These are phyloP conservation scores for Xerophyta viscosa DNA, from an alignment of 106 monocot genomes.

Conservation along the genomic window DNA sequence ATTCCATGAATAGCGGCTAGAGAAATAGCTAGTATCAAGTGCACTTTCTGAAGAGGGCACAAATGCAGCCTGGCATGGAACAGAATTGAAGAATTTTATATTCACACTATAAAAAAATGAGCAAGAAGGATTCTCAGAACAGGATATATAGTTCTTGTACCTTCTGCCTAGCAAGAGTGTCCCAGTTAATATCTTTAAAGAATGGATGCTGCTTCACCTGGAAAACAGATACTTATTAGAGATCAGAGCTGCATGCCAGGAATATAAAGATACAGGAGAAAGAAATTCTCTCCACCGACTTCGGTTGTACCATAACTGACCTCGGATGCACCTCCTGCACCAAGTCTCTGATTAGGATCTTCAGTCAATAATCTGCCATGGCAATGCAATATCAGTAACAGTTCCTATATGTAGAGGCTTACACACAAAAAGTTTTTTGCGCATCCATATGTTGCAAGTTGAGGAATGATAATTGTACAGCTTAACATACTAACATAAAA, in stretches of 20 bases:
- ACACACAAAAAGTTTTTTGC: too few species aligned
- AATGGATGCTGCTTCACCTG: constrained; percentile 93
- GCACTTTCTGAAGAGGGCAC: constrained; percentile 88
- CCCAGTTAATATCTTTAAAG: constrained; percentile 97
- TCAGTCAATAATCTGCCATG: constrained; percentile 78
- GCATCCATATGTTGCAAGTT: too few species aligned
- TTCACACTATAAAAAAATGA: too few species aligned
- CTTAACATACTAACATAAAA: too few species aligned
- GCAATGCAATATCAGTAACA: too few species aligned
- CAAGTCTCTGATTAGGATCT: constrained; percentile 94
- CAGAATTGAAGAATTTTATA: too few species aligned
- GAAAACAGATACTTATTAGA: background rate
- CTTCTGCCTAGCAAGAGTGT: constrained; percentile 97
- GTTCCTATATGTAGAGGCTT: too few species aligned
- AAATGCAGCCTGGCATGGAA: constrained; percentile 80
- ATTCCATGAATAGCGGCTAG: constrained; percentile 93
- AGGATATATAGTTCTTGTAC: constrained; percentile 16
- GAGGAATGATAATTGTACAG: too few species aligned
- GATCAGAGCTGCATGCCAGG: too few species aligned
- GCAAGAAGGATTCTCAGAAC: background rate
- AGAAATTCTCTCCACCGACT: too few species aligned
- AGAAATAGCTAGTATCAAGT: constrained; percentile 94
- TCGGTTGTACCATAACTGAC: too few species aligned
- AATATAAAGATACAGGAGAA: too few species aligned
- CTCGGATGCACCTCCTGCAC: constrained; percentile 88